Evolutionary conservation across 176 grass and related monocot genomes (phyloP).

Genomic region (Pontederia crassipes): DNA sequence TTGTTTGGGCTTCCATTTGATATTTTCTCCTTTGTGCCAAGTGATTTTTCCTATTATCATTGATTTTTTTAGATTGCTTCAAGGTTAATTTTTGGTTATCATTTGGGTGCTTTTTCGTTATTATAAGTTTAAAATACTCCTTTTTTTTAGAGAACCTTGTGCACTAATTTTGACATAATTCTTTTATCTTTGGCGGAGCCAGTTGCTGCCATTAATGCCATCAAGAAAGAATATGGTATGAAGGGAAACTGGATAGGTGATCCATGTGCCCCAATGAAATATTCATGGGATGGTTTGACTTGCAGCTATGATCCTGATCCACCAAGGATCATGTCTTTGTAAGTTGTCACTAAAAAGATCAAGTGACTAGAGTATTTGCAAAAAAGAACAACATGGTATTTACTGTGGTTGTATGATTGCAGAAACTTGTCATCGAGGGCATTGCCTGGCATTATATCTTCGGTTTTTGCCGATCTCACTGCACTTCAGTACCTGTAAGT

Average conservation of each 20-base stretch:
- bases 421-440: slow-evolving; percentile 42
- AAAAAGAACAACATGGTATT: background rate
- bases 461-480: slow-evolving; percentile 29
- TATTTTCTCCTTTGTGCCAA: too few species aligned
- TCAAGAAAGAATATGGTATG: slow-evolving; percentile 35
- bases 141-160: too few species aligned
- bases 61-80: too few species aligned
- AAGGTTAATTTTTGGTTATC: too few species aligned
- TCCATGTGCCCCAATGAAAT: slow-evolving; percentile 31
- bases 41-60: too few species aligned
- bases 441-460: slow-evolving; percentile 33
- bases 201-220: slow-evolving; percentile 43
- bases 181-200: slow-evolving; percentile 2
- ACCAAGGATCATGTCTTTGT: slow-evolving; percentile 39
- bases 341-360: slow-evolving; percentile 22
- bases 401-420: background rate
- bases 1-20: too few species aligned
- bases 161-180: too few species aligned
- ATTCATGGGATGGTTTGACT: slow-evolving; percentile 39
- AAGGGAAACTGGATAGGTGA: slow-evolving; percentile 51
- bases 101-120: background rate
- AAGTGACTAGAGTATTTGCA: background rate
- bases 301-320: slow-evolving; percentile 42
- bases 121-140: background rate
- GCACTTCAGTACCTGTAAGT: slow-evolving; percentile 36